Base-by-base conservation (phyloP, 2,329 filamentous ascomycete genomes). In the Microdochium trichocladiopsis region DNA sequence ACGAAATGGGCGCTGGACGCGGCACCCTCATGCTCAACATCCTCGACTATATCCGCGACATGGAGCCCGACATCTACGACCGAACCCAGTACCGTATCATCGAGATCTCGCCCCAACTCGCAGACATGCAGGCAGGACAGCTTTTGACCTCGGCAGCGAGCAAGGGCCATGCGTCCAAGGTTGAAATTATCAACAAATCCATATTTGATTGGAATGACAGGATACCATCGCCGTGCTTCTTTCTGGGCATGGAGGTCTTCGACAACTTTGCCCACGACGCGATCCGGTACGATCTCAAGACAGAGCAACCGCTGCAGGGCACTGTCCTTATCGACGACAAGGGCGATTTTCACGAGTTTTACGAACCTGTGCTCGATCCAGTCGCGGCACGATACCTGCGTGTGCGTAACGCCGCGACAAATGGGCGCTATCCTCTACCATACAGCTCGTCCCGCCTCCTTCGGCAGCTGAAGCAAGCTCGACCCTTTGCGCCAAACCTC, bases 11-110 rank as follows among this genome's bases (percentile, higher is more conserved):
- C 50, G 94, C 94, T 37, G 94, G 94, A 61, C 93, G 96, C 63
- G 94, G 94, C 56, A 99, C 95, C 0, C 81, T 99, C 66, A 99
- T 99, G 94, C 79, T 94, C 66, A 99, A 99, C 69, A 92, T 99
- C 53, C 80, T 99, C 56, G 93, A 99, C 75, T 96, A 95, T 69
- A 95, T 99, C 67, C 88, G 92, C 56, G 86, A 89, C 58, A 79
- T 86, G 47, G 89, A 97, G 62, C 90, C 92, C 0, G 88, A 92
- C 58, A 93, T 99, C 28, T 99, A 99, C 71, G 87, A 88, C 61
- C 85, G 94, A 53, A 99, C 94, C 4, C 88, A 90, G 64, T 99
- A 87, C 78, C 90, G 88, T 68, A 89, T 99, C 67, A 96, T 99
- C 61, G 94, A 99, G 72, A 97, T 99, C 64, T 95, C 90, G 10